Percentiles rank a stretch among this genome's conserved stretches.
phyloP scores from a whole-genome alignment of 1,284 basidiomycete genomes.

The Rhodotorula sp. region DNA sequence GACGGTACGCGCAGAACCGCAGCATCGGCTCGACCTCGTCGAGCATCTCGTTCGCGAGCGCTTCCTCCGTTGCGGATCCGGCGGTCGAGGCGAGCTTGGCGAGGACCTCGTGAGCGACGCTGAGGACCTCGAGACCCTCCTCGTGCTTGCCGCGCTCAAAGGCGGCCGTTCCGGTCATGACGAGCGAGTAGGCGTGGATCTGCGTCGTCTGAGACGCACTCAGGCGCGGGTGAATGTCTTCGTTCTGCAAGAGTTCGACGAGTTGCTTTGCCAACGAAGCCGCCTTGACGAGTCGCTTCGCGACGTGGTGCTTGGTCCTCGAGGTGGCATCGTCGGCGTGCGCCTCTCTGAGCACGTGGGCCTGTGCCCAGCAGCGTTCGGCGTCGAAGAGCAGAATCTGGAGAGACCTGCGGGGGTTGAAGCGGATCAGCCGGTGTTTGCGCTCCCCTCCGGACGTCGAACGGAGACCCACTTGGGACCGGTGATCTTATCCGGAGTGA shows the following conservation, averaged over 20 bases:
- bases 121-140: conserved; percentile 72
- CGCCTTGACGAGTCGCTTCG: conserved; percentile 39
- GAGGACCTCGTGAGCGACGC: conserved; percentile 74
- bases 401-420: conserved; percentile 53
- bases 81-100: conserved; percentile 68
- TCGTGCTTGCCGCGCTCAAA: conserved; percentile 66
- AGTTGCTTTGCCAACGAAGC: conserved; percentile 27
- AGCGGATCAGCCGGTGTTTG: too few species aligned
- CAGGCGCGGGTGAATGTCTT: conserved; percentile 18
- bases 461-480: conserved; percentile 54
- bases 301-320: conserved; percentile 34
- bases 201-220: conserved; percentile 41
- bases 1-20: conserved; percentile 85
- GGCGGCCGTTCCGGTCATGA: conserved; percentile 50
- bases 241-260: conserved; percentile 26
- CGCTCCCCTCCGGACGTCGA: too few species aligned
- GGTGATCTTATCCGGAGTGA: conserved; percentile 29
- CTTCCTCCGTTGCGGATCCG: conserved; percentile 81
- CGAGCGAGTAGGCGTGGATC: conserved; percentile 52
- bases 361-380: conserved; percentile 52
- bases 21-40: conserved; percentile 90
- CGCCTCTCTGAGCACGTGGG: conserved; percentile 26
- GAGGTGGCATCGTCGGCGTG: conserved; percentile 16
- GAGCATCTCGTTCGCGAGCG: conserved; percentile 76
- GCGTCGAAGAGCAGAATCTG: conserved; percentile 62